These are phyloP conservation scores for Colletotrichum endophyticum DNA, from an alignment of 2,329 filamentous ascomycete species.

Conservation along the genomic window DNA sequence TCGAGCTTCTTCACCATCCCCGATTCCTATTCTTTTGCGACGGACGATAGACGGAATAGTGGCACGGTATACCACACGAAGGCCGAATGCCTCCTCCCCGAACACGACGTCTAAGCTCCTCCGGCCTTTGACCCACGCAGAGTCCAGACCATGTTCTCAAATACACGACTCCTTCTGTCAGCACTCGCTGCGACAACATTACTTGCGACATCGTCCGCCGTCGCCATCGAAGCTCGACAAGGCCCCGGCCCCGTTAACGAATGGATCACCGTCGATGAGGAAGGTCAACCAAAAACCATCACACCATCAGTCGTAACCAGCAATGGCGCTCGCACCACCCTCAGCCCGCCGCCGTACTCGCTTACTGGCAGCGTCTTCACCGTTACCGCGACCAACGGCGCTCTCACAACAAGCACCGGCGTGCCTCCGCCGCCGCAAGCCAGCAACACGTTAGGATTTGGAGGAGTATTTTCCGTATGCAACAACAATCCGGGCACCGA, in stretches of 20 bases:
- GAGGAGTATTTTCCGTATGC: constrained; percentile 34
- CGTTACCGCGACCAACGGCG: constrained; percentile 26
- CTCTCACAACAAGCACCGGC: constrained; percentile 32
- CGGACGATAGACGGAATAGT: neutral
- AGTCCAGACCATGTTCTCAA: neutral
- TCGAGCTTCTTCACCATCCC: neutral
- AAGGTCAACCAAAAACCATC: constrained; percentile 30
- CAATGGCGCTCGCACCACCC: constrained; percentile 29
- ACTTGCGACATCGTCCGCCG: constrained; percentile 3
- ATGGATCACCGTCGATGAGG: constrained; percentile 37
- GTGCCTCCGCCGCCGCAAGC: constrained; percentile 35
- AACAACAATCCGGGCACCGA: constrained; percentile 26
- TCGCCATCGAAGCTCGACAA: constrained; percentile 6
- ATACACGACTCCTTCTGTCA: neutral
- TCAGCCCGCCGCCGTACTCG: constrained; percentile 30
- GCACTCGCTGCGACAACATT: constrained; percentile 2
- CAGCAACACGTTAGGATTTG: constrained; percentile 24
- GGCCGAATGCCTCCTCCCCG: neutral
- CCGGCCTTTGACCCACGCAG: neutral
- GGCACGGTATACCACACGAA: neutral
- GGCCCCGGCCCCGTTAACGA: constrained; percentile 12
- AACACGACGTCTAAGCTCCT: neutral
- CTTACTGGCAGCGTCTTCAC: constrained; percentile 34
- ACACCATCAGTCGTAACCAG: constrained; percentile 28
- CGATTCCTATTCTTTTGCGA: neutral